Conservation (phyloP, 2,329 filamentous ascomycete species). For the Botryotinia convoluta region DNA sequence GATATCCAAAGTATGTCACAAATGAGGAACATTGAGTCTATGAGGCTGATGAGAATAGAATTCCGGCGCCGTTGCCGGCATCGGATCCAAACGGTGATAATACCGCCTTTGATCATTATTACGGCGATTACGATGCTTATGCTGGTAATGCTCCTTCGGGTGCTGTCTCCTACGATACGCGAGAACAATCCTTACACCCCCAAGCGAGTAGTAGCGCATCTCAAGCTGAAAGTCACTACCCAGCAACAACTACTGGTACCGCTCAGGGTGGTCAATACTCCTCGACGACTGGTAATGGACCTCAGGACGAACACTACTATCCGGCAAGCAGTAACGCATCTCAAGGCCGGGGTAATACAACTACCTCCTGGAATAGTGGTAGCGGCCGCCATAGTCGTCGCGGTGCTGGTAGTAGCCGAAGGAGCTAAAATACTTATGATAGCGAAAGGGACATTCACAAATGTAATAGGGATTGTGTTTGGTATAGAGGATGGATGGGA, state of each 20-base stretch:
- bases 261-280: not conserved
- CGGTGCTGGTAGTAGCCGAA: not conserved
- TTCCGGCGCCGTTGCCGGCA: not conserved
- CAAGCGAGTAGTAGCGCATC: not conserved
- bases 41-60: not conserved
- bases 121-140: not conserved
- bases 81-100: not conserved
- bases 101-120: not conserved
- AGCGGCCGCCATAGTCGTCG: fast-evolving
- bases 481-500: not conserved
- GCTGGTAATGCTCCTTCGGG: not conserved
- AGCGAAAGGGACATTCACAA: not conserved
- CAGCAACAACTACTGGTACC: not conserved
- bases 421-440: not conserved
- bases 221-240: not conserved
- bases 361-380: not conserved
- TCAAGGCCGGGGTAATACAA: not conserved
- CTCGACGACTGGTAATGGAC: not conserved
- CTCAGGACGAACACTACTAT: not conserved
- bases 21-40: not conserved
- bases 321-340: not conserved
- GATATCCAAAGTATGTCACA: not conserved
- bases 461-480: not conserved
- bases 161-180: not conserved
- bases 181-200: not conserved